Base-by-base conservation (phyloP, 2,329 filamentous ascomycete species). In the Albophoma yamanashiensis region DNA sequence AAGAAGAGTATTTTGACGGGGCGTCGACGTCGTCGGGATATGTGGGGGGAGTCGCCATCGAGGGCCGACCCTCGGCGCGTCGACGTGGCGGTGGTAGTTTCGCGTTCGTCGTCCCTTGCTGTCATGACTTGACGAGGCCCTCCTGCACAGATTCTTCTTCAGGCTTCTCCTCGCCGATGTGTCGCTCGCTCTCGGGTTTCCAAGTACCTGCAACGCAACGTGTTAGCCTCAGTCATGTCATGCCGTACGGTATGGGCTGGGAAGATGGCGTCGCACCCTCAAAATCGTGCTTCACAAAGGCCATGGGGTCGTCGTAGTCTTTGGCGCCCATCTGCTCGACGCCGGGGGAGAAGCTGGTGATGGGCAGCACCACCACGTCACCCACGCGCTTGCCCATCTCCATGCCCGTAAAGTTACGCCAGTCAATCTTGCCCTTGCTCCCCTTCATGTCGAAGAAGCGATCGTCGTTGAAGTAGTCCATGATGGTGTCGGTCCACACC, bases 241-340 rank as follows among this genome's bases (percentile, higher is more conserved):
- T 22, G 34, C 20, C 27, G 3, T 11, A 8, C 12, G 3, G 5
- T 11, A 25, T 4, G 27, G 25, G 34, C 82, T 66, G 50, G 31
- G 50, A 36, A 22, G 8, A 9, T 42, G 20, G 17, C 3, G 25
- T 1, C 50, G 50, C 78, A 95, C 93, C 94, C 79, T 96, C 91
- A 73, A 99, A 99, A 59, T 92, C 87, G 76, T 99, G 94, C 76
- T 94, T 92, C 62, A 99, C 94, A 79, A 96, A 97, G 1, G 94
- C 94, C 91, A 96, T 93, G 1, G 92, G 91, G 71, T 97, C 89
- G 66, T 97, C 91, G 50, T 87, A 82, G 63, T 95, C 92, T 68
- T 88, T 87, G 55, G 94, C 89, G 15, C 89, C 90, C 92, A 97
- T 97, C 72, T 96, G 92, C 67, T 87, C 84, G 53, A 97, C 91